These are phyloP conservation scores for Neofusicoccum cordaticola DNA, from an alignment of 2,329 filamentous ascomycete species.

Conservation along the genomic window DNA sequence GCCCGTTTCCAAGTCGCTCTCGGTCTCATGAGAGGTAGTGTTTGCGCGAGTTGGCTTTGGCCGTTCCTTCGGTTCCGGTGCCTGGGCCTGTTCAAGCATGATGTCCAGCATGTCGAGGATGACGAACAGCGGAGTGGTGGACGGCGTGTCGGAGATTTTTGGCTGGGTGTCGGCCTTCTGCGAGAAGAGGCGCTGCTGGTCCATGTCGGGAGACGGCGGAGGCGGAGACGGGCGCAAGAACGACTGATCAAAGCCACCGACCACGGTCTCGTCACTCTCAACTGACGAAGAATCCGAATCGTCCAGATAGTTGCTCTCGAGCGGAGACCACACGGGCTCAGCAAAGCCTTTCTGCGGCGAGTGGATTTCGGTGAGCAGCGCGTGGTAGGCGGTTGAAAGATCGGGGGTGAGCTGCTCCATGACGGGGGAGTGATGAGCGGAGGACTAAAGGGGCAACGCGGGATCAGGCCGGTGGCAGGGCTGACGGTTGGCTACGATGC, in stretches of 20 bases:
- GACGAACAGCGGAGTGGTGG: conserved; percentile 8
- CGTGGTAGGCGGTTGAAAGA: conserved; percentile 12
- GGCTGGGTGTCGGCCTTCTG: neutral
- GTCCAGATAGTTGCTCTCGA: conserved; percentile 1
- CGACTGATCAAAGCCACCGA: neutral
- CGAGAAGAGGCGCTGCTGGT: neutral
- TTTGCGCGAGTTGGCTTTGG: neutral
- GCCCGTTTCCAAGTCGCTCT: neutral
- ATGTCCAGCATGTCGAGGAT: conserved; percentile 13
- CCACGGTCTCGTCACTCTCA: conserved; percentile 2
- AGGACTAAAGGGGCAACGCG: neutral
- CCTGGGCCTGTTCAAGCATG: conserved; percentile 8
- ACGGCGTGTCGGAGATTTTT: conserved; percentile 5
- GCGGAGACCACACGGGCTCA: neutral
- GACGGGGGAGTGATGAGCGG: neutral
- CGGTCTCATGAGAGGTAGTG: neutral
- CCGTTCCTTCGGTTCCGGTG: neutral
- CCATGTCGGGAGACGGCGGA: conserved; percentile 5
- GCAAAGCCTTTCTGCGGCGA: neutral
- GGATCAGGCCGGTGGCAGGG: neutral
- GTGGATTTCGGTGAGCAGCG: conserved; percentile 12
- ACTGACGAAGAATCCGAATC: neutral
- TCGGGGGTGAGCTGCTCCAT: conserved; percentile 14
- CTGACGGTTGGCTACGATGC: neutral
- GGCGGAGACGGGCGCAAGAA: conserved; percentile 5